Evolutionary conservation across 2,329 filamentous ascomycete species (phyloP).

Genomic region (Nakataea oryzae): DNA sequence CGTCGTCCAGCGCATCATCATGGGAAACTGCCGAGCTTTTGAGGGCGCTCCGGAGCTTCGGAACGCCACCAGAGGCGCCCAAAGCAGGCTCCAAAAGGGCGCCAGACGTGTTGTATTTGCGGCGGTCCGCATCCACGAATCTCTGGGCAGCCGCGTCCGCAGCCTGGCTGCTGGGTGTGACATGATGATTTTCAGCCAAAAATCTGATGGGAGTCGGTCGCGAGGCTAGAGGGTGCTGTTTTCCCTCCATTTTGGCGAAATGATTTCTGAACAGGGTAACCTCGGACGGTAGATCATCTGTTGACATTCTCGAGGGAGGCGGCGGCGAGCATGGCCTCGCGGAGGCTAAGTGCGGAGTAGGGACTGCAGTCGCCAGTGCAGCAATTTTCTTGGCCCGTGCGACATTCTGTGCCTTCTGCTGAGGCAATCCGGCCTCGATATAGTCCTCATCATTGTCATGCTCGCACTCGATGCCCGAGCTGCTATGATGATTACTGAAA

Average conservation of each 20-base stretch:
- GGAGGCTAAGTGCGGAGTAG: not conserved
- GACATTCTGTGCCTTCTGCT: not conserved
- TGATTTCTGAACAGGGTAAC: slow-evolving; percentile 1
- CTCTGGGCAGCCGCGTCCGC: slow-evolving; percentile 37
- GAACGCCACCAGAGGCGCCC: not conserved
- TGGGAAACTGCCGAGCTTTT: not conserved
- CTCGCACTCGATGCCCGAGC: slow-evolving; percentile 4
- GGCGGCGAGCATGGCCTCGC: slow-evolving; percentile 1
- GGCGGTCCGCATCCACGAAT: slow-evolving; percentile 33
- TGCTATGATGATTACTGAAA: not conserved
- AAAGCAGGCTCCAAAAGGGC: not conserved
- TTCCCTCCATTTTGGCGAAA: not conserved
- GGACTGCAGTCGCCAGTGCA: not conserved
- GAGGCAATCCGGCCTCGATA: slow-evolving; percentile 6
- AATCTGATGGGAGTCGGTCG: not conserved
- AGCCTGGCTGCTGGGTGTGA: slow-evolving; percentile 21
- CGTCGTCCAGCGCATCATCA: slow-evolving; percentile 23
- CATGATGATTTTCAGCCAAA: not conserved
- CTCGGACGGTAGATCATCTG: not conserved
- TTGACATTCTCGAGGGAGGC: not conserved
- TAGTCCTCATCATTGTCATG: slow-evolving; percentile 11
- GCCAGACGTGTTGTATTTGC: not conserved
- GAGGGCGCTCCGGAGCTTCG: not conserved
- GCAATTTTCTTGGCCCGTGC: slow-evolving; percentile 3
- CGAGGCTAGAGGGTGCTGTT: not conserved